A percentile compares a stretch with the other conserved stretches of the same genome.
These are phyloP conservation scores for Mrakia blollopis DNA, from an alignment of 768 basidiomycete species.

Conservation along the genomic window DNA sequence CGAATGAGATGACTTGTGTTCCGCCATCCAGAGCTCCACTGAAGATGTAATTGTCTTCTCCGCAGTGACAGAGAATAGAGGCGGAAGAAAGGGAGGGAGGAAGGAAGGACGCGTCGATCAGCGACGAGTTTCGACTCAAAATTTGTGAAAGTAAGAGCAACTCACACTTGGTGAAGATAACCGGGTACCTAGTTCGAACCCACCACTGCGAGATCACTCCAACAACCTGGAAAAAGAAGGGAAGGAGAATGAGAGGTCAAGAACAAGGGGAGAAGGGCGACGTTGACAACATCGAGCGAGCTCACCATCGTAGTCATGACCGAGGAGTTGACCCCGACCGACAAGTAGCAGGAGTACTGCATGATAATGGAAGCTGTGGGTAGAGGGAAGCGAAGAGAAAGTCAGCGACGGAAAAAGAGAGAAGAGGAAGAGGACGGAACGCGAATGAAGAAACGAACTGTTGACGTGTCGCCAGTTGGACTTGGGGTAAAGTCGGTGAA, in stretches of 20 bases:
- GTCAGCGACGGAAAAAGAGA: no score
- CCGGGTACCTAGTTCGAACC: conserved; percentile 40
- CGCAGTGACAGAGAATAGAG: neutral
- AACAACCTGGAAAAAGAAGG: conserved; percentile 33
- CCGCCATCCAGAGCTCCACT: conserved; percentile 47
- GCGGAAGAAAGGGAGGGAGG: neutral
- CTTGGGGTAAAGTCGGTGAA: conserved; percentile 34
- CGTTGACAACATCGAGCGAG: no score
- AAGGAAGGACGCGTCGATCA: neutral
- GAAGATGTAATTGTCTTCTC: neutral
- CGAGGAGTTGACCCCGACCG: conserved; percentile 37
- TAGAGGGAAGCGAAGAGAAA: no score
- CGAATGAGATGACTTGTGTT: conserved; percentile 41
- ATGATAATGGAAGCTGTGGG: conserved; percentile 32
- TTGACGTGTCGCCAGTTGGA: conserved; percentile 33
- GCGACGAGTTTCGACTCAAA: no score
- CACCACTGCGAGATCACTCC: conserved; percentile 39
- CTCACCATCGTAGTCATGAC: conserved; percentile 25
- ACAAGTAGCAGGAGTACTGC: conserved; percentile 39
- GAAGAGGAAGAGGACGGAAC: no score
- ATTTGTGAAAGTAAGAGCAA: no score
- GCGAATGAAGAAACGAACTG: neutral
- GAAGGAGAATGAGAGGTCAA: conserved; percentile 31
- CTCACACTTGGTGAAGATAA: conserved; percentile 39
- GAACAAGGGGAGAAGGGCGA: neutral